Evolutionary conservation across 345 rosid genomes (phyloP), one percentile per base, ranked within the genome.

Genomic region (Cardiospermum halicacabum): DNA sequence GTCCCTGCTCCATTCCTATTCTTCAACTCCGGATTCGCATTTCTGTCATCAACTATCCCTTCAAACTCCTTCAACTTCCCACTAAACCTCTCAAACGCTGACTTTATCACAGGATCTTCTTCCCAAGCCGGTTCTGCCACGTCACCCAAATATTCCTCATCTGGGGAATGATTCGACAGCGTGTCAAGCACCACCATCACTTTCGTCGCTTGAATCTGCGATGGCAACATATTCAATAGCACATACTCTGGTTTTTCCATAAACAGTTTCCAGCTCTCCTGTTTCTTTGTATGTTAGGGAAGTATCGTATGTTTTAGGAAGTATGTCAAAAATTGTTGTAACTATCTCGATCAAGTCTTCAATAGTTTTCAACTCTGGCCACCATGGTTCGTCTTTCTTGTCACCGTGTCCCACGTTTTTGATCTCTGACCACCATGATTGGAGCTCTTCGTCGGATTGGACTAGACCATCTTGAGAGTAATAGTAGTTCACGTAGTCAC

Each of bases 141-240:
- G 27, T 75, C 53, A 4, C 85, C 85, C 0, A 81, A 26, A 59
- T 81, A 78, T 58, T 75, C 85, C 75, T 81, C 85, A 19, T 81
- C 85, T 0, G 79, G 76, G 4, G 82, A 76, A 75, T 75, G 82
- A 39, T 42, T 70, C 3, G 85, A 78, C 32, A 75, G 31, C 58
- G 78, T 71, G 39, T 78, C 75, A 28, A 78, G 50, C 36, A 81
- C 24, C 5, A 75, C 80, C 78, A 75, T 75, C 30, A 75, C 74
- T 51, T 55, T 73, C 0, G 82, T 71, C 8, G 85, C 84, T 60
- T 84, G 85, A n/a, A 76, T 39, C 59, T 74, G 69, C 9, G 89
- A 77, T 21, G 85, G 85, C 56, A 77, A 79, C 24, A 74, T 68
- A 8, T 39, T 21, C 4, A 83, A 49, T 0, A 83, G 77, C 13